phyloP scores from a whole-genome alignment of 768 basidiomycete species.

The Asterophora lycoperdoides region DNA sequence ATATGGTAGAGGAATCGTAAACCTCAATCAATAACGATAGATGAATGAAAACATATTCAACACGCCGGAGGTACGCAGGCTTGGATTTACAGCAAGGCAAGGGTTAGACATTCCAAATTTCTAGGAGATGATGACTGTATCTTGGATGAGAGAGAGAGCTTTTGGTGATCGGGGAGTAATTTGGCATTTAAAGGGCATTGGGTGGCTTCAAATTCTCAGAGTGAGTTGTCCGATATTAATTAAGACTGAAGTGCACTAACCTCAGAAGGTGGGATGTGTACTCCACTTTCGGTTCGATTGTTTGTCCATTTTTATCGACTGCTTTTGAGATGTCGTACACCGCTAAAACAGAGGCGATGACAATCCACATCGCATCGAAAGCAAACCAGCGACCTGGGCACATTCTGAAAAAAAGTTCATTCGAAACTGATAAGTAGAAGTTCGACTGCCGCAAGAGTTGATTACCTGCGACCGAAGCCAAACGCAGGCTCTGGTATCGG shows the following conservation, averaged over 20 bases:
- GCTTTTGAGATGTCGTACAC: conserved; percentile 37
- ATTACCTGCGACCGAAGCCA: conserved; percentile 37
- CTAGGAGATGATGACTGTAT: conserved; percentile 17
- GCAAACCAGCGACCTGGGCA: conserved; percentile 45
- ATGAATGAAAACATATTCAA: neutral
- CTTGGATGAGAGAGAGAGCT: conserved; percentile 27
- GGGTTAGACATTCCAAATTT: neutral
- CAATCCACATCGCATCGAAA: conserved; percentile 40
- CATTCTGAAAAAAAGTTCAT: conserved; percentile 22
- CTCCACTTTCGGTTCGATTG: conserved; percentile 29
- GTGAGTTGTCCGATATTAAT: neutral
- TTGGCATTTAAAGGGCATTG: conserved; percentile 36
- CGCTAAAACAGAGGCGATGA: conserved; percentile 35
- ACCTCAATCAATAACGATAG: neutral
- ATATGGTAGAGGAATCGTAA: conserved; percentile 34
- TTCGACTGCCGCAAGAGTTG: neutral
- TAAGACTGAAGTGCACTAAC: conserved; percentile 18
- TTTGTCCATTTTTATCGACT: conserved; percentile 21
- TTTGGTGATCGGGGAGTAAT: conserved; percentile 32
- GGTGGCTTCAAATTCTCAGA: conserved; percentile 28
- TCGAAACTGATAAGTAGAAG: neutral
- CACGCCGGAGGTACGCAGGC: no score
- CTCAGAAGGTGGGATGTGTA: conserved; percentile 33
- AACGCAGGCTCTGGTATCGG: conserved; percentile 34
- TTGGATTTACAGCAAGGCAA: no score